Conservation (phyloP, 1,284 basidiomycete species). For the Moniliella sp. region DNA sequence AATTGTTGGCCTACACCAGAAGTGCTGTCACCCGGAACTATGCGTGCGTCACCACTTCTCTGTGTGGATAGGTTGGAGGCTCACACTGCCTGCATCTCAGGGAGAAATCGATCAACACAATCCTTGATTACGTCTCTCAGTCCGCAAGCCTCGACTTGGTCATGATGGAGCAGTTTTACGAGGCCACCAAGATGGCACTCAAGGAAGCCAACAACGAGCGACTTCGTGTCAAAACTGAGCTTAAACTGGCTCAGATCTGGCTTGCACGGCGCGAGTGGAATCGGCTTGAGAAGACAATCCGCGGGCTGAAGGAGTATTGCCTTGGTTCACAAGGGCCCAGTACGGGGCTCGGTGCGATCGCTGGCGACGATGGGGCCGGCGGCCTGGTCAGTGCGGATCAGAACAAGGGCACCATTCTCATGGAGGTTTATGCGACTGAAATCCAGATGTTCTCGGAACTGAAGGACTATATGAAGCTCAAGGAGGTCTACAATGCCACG, state of each 20-base stretch:
- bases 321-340: slow-evolving; percentile 5
- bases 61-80: background rate
- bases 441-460: slow-evolving; percentile 98
- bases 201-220: slow-evolving; percentile 92
- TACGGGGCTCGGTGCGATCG: too few relatives aligned
- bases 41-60: slow-evolving; percentile 2
- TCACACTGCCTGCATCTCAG: slow-evolving; percentile 4
- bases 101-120: slow-evolving; percentile 94
- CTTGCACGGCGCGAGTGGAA: slow-evolving; percentile 75
- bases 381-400: slow-evolving; percentile 56
- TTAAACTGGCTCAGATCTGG: slow-evolving; percentile 94
- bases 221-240: slow-evolving; percentile 75
- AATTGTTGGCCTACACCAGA: slow-evolving; percentile 61
- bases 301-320: slow-evolving; percentile 37
- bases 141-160: slow-evolving; percentile 49
- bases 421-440: slow-evolving; percentile 95
- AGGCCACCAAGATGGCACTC: slow-evolving; percentile 67
- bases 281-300: slow-evolving; percentile 45
- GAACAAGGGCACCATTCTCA: slow-evolving; percentile 66
- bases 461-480: slow-evolving; percentile 80
- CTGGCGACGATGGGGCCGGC: too few relatives aligned
- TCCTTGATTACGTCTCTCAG: slow-evolving; percentile 81
- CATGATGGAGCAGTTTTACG: slow-evolving; percentile 79
- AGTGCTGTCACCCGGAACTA: slow-evolving; percentile 25
- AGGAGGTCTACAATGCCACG: slow-evolving; percentile 93